Evolutionary conservation across 768 basidiomycete genomes (phyloP), one percentile per base, ranked within the genome.

Genomic region (Boletus pseudo-olivaceus): DNA sequence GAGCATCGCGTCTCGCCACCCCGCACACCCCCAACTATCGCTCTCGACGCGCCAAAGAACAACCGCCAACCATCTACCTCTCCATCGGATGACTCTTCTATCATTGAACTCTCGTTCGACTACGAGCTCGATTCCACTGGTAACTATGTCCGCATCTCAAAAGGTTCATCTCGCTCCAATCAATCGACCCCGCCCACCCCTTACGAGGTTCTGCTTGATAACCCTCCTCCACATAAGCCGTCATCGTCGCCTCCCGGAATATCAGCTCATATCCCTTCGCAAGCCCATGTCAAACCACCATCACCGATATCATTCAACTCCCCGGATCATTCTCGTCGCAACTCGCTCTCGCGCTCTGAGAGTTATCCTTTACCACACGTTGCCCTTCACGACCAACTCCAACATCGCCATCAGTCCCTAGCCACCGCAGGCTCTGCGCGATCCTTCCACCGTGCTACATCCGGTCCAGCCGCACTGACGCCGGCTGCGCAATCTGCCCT

Each of bases 281-380:
- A 67, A 38, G 40, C 52, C 53, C 42, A 63, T 44, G 47, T 49
- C 44, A 71, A 68, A 53, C 63, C 70, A 23, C 65, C 68, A 11
- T 69, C 72, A 17, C 68, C 79, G 7, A 69, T 68, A 23, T 54
- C 73, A 17, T 64, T 73, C 45, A 64, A 69, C 51, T 76, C 78
- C 30, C 74, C 75, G 1, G 59, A 72, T 19, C 74, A 74, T 7
- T 56, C 72, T 20, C 63, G 73, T 47, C 77, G 82, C 51, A 65
- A 73, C 19, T 80, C 85, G 0, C 76, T 89, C 29, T 80, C 85
- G 5, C 83, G 83, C 42, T 85, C 87, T 38, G 87, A 89, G 64
- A 85, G 81, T 62, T 79, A 80, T 58, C 71, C 81, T n/a, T 66
- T 75, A 8, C 73, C 78, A n/a, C 67, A 67, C 27, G 55, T 64